Conservation (phyloP, 2,329 filamentous ascomycete species). For the Ophiostoma angusticollis region DNA sequence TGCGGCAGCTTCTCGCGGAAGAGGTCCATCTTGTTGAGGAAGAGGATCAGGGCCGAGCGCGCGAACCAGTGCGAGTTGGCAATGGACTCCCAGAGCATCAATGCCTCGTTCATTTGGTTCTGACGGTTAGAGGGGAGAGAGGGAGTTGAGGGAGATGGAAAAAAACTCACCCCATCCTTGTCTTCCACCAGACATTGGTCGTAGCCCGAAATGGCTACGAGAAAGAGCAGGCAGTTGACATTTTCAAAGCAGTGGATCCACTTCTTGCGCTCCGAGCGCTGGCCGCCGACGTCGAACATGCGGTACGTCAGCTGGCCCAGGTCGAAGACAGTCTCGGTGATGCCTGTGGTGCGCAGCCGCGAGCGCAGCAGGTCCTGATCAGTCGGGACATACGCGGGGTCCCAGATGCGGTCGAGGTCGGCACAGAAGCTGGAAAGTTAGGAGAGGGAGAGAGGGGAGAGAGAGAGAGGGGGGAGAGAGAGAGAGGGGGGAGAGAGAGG, state of each 20-base stretch:
- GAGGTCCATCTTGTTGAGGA: conserved; percentile 79
- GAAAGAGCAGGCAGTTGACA: conserved; percentile 80
- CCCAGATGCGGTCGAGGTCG: conserved; percentile 63
- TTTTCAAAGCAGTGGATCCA: conserved; percentile 97
- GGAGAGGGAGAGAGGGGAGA: neutral
- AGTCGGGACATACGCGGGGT: conserved; percentile 68
- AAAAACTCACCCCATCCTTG: conserved; percentile 67
- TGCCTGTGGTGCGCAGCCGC: conserved; percentile 81
- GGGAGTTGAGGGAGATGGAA: neutral
- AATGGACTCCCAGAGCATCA: conserved; percentile 79
- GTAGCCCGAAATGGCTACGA: conserved; percentile 91
- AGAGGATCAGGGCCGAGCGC: conserved; percentile 68
- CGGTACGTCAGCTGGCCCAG: conserved; percentile 84
- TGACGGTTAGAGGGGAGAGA: conserved; percentile 21
- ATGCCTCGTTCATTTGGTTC: conserved; percentile 86
- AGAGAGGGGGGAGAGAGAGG: conserved; percentile 11
- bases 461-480: neutral
- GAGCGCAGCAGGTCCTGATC: conserved; percentile 92
- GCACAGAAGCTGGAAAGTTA: conserved; percentile 59
- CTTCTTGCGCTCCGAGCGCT: conserved; percentile 88
- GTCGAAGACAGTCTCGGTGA: conserved; percentile 90
- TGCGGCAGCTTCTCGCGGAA: conserved; percentile 64
- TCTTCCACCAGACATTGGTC: conserved; percentile 95
- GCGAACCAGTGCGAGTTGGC: conserved; percentile 81
- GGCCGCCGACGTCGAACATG: conserved; percentile 92